Percentiles rank a stretch among this genome's conserved stretches.
Conservation (phyloP, 2,329 filamentous ascomycete genomes). For the Monascus ruber region DNA sequence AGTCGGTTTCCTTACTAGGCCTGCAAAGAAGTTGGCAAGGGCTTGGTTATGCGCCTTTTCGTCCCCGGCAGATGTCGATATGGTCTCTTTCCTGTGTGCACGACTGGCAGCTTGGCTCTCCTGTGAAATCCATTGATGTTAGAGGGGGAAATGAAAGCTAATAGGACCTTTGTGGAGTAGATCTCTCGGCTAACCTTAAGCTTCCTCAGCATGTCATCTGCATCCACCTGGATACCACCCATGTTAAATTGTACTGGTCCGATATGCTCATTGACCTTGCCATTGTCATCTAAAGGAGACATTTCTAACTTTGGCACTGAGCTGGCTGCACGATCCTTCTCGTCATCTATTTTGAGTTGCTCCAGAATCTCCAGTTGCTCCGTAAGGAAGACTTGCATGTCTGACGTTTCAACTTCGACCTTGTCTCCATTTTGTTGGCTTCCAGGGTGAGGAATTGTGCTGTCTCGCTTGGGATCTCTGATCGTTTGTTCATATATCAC, state of each 20-base stretch:
- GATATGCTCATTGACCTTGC: constrained; percentile 62
- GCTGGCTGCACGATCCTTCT: constrained; percentile 28
- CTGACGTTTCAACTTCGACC: constrained; percentile 54
- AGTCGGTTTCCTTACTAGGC: constrained; percentile 43
- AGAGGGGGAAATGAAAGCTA: no score
- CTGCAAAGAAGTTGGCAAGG: constrained; percentile 49
- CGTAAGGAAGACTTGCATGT: constrained; percentile 66
- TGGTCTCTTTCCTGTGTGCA: constrained; percentile 23
- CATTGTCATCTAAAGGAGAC: constrained; percentile 26
- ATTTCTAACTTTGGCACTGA: constrained; percentile 24
- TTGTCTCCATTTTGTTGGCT: constrained; percentile 29
- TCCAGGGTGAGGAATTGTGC: constrained; percentile 42
- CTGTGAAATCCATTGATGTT: constrained; percentile 10
- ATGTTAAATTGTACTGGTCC: constrained; percentile 96
- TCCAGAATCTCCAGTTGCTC: constrained; percentile 69
- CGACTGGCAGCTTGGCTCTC: constrained; percentile 32
- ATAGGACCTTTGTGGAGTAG: no score
- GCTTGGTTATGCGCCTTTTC: constrained; percentile 48
- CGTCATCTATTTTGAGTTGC: constrained; percentile 46
- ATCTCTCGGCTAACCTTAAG: constrained; percentile 52
- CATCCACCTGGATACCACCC: constrained; percentile 91
- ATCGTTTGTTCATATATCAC: constrained; percentile 69
- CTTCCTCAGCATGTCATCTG: constrained; percentile 81
- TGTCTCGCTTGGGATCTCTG: constrained; percentile 58
- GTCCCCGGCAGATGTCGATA: constrained; percentile 22